Percentiles rank a stretch among this genome's conserved stretches.
These are phyloP conservation scores for Dactylis glomerata DNA, from an alignment of 176 grass and related monocot genomes.

Conservation along the genomic window DNA sequence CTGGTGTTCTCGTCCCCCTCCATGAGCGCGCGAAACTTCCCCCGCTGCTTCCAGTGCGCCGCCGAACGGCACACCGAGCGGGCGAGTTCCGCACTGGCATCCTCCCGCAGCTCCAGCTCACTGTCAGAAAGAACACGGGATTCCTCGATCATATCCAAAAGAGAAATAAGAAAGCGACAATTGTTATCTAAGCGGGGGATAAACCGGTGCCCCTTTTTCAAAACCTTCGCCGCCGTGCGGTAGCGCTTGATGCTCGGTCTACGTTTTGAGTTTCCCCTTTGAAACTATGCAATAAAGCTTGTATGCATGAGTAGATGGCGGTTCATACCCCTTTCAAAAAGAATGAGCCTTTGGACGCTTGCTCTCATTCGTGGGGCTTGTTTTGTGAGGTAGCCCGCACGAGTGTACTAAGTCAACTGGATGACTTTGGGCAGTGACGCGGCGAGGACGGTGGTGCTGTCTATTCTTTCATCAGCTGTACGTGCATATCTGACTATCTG, in stretches of 20 bases:
- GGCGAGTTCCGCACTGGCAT: no score
- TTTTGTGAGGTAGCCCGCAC: neutral
- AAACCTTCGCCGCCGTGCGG: no score
- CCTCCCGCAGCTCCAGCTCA: no score
- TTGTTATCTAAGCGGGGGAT: no score
- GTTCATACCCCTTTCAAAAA: no score
- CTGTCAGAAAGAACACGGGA: neutral
- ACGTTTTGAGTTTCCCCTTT: no score
- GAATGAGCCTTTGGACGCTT: neutral
- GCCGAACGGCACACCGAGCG: no score
- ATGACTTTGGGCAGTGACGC: neutral
- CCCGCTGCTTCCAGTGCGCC: neutral
- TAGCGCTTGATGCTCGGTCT: no score
- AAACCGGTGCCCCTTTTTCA: no score
- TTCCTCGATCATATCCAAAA: neutral
- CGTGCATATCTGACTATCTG: conserved; percentile 10
- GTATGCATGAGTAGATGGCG: no score
- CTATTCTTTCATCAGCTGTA: neutral
- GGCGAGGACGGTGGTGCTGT: neutral
- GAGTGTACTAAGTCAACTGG: neutral
- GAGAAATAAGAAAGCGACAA: no score
- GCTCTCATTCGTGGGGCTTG: neutral
- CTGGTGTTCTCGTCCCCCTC: neutral
- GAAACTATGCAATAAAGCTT: no score
- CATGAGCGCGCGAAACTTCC: neutral